Evolutionary conservation across 2,329 filamentous ascomycete genomes (phyloP).

Genomic region (Trichoderma gracile): DNA sequence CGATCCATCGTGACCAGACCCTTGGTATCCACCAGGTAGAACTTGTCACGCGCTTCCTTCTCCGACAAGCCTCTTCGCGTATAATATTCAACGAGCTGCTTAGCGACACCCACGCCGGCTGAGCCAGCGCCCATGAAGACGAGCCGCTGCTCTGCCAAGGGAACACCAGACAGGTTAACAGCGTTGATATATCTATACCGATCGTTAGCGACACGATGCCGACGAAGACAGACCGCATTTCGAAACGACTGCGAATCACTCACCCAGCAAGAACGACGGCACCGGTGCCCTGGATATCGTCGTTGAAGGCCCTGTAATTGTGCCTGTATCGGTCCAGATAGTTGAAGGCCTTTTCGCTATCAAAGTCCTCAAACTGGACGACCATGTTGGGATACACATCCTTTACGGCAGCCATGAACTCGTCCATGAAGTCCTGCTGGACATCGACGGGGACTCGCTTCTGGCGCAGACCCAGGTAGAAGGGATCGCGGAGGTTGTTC

Average conservation of each 20-base stretch:
- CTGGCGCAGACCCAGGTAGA: conserved; percentile 88
- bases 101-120: conserved; percentile 94
- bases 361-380: conserved; percentile 97
- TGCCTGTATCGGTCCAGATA: conserved; percentile 88
- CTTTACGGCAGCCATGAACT: conserved; percentile 89
- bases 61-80: conserved; percentile 88
- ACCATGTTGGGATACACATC: conserved; percentile 68
- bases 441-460: conserved; percentile 76
- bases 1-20: conserved; percentile 92
- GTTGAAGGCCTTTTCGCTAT: conserved; percentile 87
- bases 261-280: conserved; percentile 87
- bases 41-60: conserved; percentile 82
- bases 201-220: neutral
- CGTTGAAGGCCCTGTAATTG: conserved; percentile 94
- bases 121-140: conserved; percentile 96
- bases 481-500: conserved; percentile 63
- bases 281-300: conserved; percentile 96
- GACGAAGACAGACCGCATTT: neutral
- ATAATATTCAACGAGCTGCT: conserved; percentile 97
- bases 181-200: conserved; percentile 60
- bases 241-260: conserved; percentile 33
- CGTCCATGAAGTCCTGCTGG: conserved; percentile 91
- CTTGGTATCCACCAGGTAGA: conserved; percentile 97
- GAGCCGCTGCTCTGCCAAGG: conserved; percentile 85
- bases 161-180: conserved; percentile 82